Evolutionary conservation across 164 flowering plant species (phyloP).

Genomic region (Vitis riparia): DNA sequence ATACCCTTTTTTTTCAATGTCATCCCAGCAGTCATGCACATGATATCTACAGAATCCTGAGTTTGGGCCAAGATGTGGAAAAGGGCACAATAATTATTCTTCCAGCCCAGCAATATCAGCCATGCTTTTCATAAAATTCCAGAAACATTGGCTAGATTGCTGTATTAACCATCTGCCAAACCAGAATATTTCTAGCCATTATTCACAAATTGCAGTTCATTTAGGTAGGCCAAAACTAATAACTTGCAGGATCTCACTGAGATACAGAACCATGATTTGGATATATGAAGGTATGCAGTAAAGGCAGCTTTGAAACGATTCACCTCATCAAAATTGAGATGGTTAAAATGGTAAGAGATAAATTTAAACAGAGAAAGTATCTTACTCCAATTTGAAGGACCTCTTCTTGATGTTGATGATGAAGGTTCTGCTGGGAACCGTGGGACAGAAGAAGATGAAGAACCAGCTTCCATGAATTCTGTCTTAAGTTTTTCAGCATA

Average conservation of each 20-base stretch:
- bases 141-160: background rate
- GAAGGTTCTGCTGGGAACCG: constrained; percentile 45
- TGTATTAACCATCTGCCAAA: background rate
- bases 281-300: too few species aligned
- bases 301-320: background rate
- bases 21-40: too few species aligned
- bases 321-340: background rate
- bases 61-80: too few species aligned
- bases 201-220: background rate
- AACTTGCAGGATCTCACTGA: too few species aligned
- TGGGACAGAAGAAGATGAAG: constrained; percentile 54
- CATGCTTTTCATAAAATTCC: background rate
- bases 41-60: too few species aligned
- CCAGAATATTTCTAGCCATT: background rate
- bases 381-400: constrained; percentile 71
- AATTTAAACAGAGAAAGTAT: background rate
- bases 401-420: constrained; percentile 51
- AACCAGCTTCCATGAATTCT: constrained; percentile 47
- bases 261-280: too few species aligned
- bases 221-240: background rate
- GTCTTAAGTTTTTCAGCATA: constrained; percentile 63
- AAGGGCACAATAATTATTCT: too few species aligned
- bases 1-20: background rate
- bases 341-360: background rate
- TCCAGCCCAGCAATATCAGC: background rate